These are phyloP conservation scores for Zopfia rhizophila DNA, from an alignment of 2,329 filamentous ascomycete species.

Conservation along the genomic window DNA sequence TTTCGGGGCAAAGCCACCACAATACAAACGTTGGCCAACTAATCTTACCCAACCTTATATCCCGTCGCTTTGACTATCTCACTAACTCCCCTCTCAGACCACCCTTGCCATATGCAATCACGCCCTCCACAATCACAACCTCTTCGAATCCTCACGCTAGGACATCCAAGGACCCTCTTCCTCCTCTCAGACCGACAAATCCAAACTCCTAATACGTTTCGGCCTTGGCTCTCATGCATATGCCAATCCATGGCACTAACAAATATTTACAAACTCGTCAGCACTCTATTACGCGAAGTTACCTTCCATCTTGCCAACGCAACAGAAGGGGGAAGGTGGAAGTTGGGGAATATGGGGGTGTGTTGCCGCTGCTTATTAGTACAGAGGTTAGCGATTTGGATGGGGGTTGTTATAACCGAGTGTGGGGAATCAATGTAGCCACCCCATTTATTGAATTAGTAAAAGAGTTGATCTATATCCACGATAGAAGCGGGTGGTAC, in stretches of 20 bases:
- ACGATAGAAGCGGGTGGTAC: no score
- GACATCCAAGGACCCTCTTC: constrained; percentile 18
- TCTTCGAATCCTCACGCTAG: constrained; percentile 45
- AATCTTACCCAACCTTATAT: no score
- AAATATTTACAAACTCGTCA: constrained; percentile 49
- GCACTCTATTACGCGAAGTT: constrained; percentile 42
- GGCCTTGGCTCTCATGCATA: constrained; percentile 49
- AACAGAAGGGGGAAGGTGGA: no score
- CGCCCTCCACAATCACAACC: constrained; percentile 37
- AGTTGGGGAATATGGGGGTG: no score
- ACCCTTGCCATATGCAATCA: constrained; percentile 48
- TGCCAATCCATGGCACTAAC: constrained; percentile 48
- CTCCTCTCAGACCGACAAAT: constrained; percentile 7
- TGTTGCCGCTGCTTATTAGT: no score
- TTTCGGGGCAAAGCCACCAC: no score
- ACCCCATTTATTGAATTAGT: no score
- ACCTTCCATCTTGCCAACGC: constrained; percentile 42
- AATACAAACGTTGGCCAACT: no score
- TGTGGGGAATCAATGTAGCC: no score
- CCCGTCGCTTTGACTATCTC: constrained; percentile 25
- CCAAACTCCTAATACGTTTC: constrained; percentile 48
- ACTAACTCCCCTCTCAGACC: constrained; percentile 26
- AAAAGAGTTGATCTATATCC: no score
- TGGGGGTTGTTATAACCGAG: no score
- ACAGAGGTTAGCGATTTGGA: no score